Evolutionary conservation across 208 protist genomes (phyloP).

Genomic region (Leishmania aethiopica): DNA sequence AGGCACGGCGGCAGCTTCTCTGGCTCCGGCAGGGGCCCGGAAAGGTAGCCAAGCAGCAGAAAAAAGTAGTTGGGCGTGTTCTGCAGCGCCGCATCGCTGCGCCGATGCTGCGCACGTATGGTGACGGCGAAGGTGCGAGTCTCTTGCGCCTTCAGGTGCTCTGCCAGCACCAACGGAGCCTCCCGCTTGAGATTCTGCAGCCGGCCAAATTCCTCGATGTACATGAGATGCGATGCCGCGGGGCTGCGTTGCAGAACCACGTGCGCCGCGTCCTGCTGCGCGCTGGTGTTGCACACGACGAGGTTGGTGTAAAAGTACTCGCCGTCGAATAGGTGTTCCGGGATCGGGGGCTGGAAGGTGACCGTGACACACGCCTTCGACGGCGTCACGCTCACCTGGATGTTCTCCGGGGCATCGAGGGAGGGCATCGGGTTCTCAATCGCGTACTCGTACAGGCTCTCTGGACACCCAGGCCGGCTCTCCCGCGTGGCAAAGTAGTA

Average conservation of each 20-base stretch:
- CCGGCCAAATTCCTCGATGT: constrained; percentile 52
- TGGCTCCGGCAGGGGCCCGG: constrained; percentile 10
- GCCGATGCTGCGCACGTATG: constrained; percentile 65
- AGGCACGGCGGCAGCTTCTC: neutral
- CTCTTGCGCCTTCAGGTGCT: constrained; percentile 51
- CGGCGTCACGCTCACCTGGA: constrained; percentile 63
- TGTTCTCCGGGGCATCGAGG: constrained; percentile 65
- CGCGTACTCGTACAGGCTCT: constrained; percentile 75
- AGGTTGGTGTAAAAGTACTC: constrained; percentile 78
- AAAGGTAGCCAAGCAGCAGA: constrained; percentile 64
- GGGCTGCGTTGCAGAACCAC: constrained; percentile 78
- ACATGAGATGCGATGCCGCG: constrained; percentile 66
- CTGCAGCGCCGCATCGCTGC: constrained; percentile 38
- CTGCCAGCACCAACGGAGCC: constrained; percentile 44
- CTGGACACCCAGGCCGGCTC: constrained; percentile 38
- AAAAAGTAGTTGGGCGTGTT: constrained; percentile 62
- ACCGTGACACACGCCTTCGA: constrained; percentile 62
- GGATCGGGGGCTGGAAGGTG: constrained; percentile 60
- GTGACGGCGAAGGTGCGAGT: constrained; percentile 43
- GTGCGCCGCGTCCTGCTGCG: constrained; percentile 50
- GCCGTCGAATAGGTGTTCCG: constrained; percentile 68
- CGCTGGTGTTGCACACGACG: constrained; percentile 61
- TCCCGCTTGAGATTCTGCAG: constrained; percentile 50
- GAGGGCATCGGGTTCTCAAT: constrained; percentile 65
- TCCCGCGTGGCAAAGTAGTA: constrained; percentile 82